Percentiles rank a stretch among this genome's conserved stretches.
Conservation (phyloP, 2,329 filamentous ascomycete species). For the Metarhizium album region DNA sequence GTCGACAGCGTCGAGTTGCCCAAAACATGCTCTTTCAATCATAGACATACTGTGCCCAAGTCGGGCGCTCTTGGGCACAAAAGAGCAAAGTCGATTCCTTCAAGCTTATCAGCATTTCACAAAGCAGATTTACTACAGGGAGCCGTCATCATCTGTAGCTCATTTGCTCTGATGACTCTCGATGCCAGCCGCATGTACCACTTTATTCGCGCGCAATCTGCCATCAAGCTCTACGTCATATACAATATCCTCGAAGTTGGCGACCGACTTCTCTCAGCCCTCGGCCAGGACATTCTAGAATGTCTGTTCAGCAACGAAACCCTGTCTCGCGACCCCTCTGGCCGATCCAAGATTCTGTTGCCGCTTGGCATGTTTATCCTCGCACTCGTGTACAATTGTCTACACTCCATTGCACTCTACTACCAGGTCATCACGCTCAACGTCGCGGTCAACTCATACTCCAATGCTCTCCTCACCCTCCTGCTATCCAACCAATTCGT, state of each 20-base stretch:
- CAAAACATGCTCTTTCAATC: conserved; percentile 10
- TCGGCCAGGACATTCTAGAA: conserved; percentile 93
- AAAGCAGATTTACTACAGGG: conserved; percentile 94
- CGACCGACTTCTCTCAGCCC: conserved; percentile 77
- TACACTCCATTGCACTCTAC: conserved; percentile 80
- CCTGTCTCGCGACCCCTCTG: conserved; percentile 74
- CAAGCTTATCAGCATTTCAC: conserved; percentile 73
- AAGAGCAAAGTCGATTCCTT: conserved; percentile 75
- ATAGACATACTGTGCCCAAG: conserved; percentile 17
- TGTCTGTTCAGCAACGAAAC: conserved; percentile 92
- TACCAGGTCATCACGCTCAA: conserved; percentile 98
- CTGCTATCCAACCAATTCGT: conserved; percentile 97
- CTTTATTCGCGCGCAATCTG: conserved; percentile 88
- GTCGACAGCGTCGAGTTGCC: conserved; percentile 2
- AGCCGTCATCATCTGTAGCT: conserved; percentile 76
- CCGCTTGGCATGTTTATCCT: conserved; percentile 88
- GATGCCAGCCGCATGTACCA: conserved; percentile 98
- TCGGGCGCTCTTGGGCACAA: conserved; percentile 46
- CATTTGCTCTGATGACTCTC: conserved; percentile 73
- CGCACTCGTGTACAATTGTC: conserved; percentile 75
- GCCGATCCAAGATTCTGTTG: conserved; percentile 80
- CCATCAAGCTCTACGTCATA: conserved; percentile 97
- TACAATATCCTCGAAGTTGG: conserved; percentile 94
- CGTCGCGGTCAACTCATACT: conserved; percentile 97
- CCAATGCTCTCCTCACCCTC: conserved; percentile 84